Evolutionary conservation across 2,329 filamentous ascomycete genomes (phyloP).

Genomic region (Niveomyces coronatus): DNA sequence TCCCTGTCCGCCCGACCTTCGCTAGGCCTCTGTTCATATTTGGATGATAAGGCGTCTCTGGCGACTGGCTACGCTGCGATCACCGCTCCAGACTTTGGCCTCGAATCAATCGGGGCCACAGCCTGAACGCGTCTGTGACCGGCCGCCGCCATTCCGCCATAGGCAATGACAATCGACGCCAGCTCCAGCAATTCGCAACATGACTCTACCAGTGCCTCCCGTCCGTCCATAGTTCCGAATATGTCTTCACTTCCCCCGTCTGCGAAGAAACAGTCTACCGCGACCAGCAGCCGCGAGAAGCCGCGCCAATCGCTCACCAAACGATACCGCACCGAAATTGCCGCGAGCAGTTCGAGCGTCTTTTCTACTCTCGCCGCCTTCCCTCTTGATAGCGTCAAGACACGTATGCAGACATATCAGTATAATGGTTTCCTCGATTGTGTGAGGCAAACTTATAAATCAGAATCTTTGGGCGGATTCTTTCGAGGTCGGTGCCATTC

Average conservation of each 20-base stretch:
- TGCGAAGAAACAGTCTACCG: background rate
- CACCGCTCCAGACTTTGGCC: slow-evolving; percentile 19
- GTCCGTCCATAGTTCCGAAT: slow-evolving; percentile 2
- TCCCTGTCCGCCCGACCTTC: too few relatives aligned
- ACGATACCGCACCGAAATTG: slow-evolving; percentile 70
- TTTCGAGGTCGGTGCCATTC: slow-evolving; percentile 63
- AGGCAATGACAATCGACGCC: slow-evolving; percentile 9
- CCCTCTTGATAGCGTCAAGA: slow-evolving; percentile 82
- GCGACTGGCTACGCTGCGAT: slow-evolving; percentile 24
- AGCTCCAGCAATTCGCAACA: slow-evolving; percentile 7
- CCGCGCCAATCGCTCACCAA: slow-evolving; percentile 44
- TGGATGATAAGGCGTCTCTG: slow-evolving; percentile 29
- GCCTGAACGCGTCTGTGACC: slow-evolving; percentile 19
- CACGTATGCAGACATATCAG: slow-evolving; percentile 79
- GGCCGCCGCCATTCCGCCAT: slow-evolving; percentile 11
- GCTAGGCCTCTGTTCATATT: slow-evolving; percentile 19
- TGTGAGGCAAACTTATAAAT: slow-evolving; percentile 63
- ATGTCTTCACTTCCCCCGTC: slow-evolving; percentile 2
- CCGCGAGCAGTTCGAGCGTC: slow-evolving; percentile 66
- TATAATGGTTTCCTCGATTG: slow-evolving; percentile 67
- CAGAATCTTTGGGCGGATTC: slow-evolving; percentile 65
- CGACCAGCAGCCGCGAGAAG: background rate
- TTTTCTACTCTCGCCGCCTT: slow-evolving; percentile 74
- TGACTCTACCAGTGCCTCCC: slow-evolving; percentile 4
- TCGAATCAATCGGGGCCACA: slow-evolving; percentile 16